These are phyloP conservation scores for Aegilops umbellulata DNA, from an alignment of 176 grass and related monocot species.

Conservation along the genomic window DNA sequence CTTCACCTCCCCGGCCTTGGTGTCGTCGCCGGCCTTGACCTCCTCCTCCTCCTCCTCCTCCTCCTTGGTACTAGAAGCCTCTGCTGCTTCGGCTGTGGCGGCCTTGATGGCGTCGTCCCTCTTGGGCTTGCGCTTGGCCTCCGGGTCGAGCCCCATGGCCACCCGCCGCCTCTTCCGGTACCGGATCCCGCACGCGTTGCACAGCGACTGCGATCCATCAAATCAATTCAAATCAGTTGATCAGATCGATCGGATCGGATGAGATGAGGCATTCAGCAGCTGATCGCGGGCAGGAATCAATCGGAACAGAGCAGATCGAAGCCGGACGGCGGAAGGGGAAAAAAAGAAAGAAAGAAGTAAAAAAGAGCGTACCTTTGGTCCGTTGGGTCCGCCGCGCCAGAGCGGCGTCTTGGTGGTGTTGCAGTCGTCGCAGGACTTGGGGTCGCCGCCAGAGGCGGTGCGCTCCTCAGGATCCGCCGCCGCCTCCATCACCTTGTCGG, in stretches of 20 bases:
- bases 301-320: neutral
- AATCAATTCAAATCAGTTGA: neutral
- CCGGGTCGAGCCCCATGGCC: slow-evolving; percentile 36
- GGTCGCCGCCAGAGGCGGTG: slow-evolving; percentile 22
- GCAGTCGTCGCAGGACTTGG: slow-evolving; percentile 75
- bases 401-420: slow-evolving; percentile 77
- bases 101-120: neutral
- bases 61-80: neutral
- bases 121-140: slow-evolving; percentile 5
- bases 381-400: slow-evolving; percentile 72
- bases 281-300: neutral
- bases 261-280: no score
- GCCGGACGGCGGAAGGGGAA: neutral
- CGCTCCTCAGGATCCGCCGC: slow-evolving; percentile 15
- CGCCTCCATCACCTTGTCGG: neutral
- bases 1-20: neutral
- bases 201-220: slow-evolving; percentile 63
- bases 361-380: slow-evolving; percentile 51
- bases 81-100: neutral
- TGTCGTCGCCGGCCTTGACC: no score
- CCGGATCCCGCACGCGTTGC: slow-evolving; percentile 94
- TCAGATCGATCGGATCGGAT: neutral
- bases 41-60: neutral
- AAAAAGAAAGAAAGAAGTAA: no score
- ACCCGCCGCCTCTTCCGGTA: slow-evolving; percentile 79